These are phyloP conservation scores for Saprolegnia parasitica DNA, from an alignment of 352 stramenopile genomes.

Conservation along the genomic window DNA sequence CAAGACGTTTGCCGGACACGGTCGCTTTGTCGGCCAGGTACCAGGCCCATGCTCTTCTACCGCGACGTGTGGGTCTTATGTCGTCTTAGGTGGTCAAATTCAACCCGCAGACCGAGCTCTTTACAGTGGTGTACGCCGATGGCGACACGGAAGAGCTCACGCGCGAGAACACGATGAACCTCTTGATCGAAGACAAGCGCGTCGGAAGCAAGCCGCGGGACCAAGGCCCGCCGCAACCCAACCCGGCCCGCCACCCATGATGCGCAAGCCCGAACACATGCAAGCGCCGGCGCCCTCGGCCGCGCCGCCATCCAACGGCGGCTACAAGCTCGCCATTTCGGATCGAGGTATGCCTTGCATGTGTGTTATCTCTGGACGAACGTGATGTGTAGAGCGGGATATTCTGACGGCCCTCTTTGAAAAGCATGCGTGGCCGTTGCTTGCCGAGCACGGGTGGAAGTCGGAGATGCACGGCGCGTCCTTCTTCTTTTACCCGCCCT, in stretches of 20 bases:
- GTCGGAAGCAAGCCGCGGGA: slow-evolving; percentile 33
- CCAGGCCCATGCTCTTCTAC: background rate
- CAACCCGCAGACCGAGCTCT: slow-evolving; percentile 55
- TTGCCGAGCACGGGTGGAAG: slow-evolving; percentile 64
- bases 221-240: slow-evolving; percentile 45
- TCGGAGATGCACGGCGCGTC: slow-evolving; percentile 12
- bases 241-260: slow-evolving; percentile 31
- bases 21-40: slow-evolving; percentile 76
- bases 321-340: background rate
- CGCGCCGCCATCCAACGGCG: slow-evolving; percentile 3
- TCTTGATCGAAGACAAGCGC: slow-evolving; percentile 84
- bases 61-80: background rate
- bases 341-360: slow-evolving; percentile 13
- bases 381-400: slow-evolving; percentile 43
- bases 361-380: background rate
- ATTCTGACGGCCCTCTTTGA: slow-evolving; percentile 76
- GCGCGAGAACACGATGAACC: slow-evolving; percentile 72
- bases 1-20: slow-evolving; percentile 74
- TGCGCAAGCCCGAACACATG: background rate
- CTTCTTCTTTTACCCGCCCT: slow-evolving; percentile 21
- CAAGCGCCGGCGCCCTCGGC: slow-evolving; percentile 28
- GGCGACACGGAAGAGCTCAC: slow-evolving; percentile 73
- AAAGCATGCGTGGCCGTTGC: slow-evolving; percentile 60
- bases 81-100: slow-evolving; percentile 64
- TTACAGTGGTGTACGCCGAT: slow-evolving; percentile 82